phyloP scores from a whole-genome alignment of 2,329 filamentous ascomycete genomes.

The Ascochyta pisi region DNA sequence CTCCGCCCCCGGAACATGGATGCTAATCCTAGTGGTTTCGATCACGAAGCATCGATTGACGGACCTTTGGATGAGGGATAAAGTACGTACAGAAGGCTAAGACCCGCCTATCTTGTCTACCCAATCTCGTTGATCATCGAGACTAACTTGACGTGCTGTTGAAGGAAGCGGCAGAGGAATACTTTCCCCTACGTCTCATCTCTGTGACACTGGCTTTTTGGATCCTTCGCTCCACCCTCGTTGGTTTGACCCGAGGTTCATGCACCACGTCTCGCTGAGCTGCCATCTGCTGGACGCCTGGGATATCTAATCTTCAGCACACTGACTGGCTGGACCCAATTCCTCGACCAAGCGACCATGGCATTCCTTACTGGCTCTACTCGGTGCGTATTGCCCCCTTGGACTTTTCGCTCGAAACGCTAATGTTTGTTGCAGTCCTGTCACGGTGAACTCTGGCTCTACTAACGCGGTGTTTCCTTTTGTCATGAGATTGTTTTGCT shows the following conservation, averaged over 20 bases:
- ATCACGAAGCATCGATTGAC: slow-evolving; percentile 1
- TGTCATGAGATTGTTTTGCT: slow-evolving; percentile 25
- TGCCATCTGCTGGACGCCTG: not conserved
- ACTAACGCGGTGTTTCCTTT: slow-evolving; percentile 51
- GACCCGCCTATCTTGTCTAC: slow-evolving; percentile 32
- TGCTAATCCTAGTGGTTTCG: slow-evolving; percentile 16
- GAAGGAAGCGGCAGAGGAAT: slow-evolving; percentile 19
- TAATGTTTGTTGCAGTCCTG: not conserved
- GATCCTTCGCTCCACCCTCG: not conserved
- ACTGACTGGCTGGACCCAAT: not conserved
- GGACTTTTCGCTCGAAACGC: not conserved
- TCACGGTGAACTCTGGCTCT: slow-evolving; percentile 2
- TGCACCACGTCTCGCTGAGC: not conserved
- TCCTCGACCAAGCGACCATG: not conserved
- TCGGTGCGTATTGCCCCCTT: slow-evolving; percentile 1
- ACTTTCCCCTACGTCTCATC: too few species aligned
- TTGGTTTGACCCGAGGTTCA: not conserved
- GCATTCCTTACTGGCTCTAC: not conserved
- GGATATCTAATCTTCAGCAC: not conserved
- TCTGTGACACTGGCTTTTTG: not conserved
- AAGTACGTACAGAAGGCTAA: slow-evolving; percentile 46
- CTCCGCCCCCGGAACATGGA: not conserved
- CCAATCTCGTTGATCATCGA: slow-evolving; percentile 32
- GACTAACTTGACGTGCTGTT: slow-evolving; percentile 43
- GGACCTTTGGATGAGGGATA: slow-evolving; percentile 3